Conservation (phyloP, 2,329 filamentous ascomycete genomes). For the Penicillium vulpinum region DNA sequence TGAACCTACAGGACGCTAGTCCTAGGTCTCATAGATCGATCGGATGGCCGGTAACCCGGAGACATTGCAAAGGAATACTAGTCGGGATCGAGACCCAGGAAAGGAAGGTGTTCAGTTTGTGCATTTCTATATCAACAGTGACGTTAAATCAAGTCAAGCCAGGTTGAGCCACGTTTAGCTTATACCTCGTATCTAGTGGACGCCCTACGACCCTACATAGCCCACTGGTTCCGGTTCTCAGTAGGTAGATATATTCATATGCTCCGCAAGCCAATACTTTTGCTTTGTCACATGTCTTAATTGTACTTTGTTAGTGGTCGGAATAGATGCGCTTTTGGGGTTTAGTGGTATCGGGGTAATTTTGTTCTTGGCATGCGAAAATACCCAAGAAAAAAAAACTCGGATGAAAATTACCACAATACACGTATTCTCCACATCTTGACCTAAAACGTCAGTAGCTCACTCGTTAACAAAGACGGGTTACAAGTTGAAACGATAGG, state of each 20-base stretch:
- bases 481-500: not conserved
- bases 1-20: not conserved
- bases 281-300: not conserved
- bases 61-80: not conserved
- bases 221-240: not conserved
- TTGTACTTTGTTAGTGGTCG: not conserved
- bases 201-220: not conserved
- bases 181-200: not conserved
- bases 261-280: not conserved
- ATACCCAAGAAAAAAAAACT: not conserved
- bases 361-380: not conserved
- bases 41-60: constrained; percentile 3
- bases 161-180: not conserved
- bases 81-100: not conserved
- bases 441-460: not conserved
- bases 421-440: not conserved
- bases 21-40: constrained; percentile 7
- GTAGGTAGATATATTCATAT: not conserved
- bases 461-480: not conserved
- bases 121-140: not conserved
- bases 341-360: not conserved
- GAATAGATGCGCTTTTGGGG: not conserved
- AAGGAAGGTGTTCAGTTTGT: not conserved
- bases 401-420: not conserved
- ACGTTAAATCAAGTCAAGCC: not conserved